Conservation (phyloP, 768 basidiomycete species). For the Hericium alpestre region DNA sequence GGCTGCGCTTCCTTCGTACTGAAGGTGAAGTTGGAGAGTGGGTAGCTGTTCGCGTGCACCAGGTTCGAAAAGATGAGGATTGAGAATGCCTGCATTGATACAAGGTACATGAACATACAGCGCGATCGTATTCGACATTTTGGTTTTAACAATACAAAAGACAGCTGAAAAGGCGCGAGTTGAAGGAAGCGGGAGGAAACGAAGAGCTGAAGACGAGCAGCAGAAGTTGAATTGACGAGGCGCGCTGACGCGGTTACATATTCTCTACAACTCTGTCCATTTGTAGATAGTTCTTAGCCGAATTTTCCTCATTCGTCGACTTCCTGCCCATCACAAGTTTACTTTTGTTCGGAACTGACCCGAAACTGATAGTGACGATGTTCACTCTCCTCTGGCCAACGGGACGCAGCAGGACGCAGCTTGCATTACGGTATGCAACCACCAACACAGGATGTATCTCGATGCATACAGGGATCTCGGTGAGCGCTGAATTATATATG, state of each 20-base stretch:
- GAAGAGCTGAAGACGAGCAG: too few relatives aligned
- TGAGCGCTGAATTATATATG: too few relatives aligned
- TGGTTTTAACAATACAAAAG: neutral
- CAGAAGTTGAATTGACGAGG: too few relatives aligned
- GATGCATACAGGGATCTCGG: too few relatives aligned
- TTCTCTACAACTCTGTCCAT: neutral
- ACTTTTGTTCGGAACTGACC: too few relatives aligned
- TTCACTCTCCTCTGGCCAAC: too few relatives aligned
- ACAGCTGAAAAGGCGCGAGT: neutral
- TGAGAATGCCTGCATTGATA: neutral
- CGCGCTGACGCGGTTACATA: neutral
- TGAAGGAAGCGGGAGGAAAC: neutral
- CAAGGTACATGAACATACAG: slow-evolving; percentile 24
- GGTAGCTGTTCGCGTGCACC: slow-evolving; percentile 41
- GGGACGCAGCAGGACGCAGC: too few relatives aligned
- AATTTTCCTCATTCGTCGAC: neutral
- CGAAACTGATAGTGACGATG: too few relatives aligned
- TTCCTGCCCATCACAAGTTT: too few relatives aligned
- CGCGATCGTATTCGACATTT: slow-evolving; percentile 44
- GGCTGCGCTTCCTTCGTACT: slow-evolving; percentile 96
- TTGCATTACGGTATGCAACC: too few relatives aligned
- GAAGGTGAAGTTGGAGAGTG: slow-evolving; percentile 85
- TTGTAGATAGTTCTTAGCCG: neutral
- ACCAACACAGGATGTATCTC: too few relatives aligned
- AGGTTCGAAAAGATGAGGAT: neutral